A percentile compares a stretch with the other conserved stretches of the same genome.
Evolutionary conservation across 108 stramenopile genomes (phyloP).

Genomic region (Fragilariopsis cylindrus): DNA sequence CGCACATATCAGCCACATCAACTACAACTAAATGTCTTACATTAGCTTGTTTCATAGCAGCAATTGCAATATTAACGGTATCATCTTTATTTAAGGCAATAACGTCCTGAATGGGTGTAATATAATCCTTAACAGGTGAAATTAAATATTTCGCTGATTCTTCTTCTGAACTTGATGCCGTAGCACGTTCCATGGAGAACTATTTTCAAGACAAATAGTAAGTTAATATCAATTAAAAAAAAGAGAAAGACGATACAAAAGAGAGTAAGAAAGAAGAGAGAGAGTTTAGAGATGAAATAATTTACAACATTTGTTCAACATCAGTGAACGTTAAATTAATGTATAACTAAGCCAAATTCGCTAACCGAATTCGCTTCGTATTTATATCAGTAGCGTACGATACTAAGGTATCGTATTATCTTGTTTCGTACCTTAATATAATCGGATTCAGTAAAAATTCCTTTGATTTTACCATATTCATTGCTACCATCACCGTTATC

Average conservation of each 20-base stretch:
- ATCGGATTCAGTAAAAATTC: slow-evolving; percentile 93
- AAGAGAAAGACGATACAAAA: neutral
- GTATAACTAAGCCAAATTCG: no score
- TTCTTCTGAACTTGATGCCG: slow-evolving; percentile 52
- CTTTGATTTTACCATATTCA: slow-evolving; percentile 48
- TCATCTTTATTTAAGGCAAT: slow-evolving; percentile 50
- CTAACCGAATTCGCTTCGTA: no score
- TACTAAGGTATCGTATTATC: neutral
- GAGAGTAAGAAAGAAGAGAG: slow-evolving; percentile 1
- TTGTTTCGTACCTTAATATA: slow-evolving; percentile 66
- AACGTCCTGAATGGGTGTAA: slow-evolving; percentile 64
- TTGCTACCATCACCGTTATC: neutral
- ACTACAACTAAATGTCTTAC: slow-evolving; percentile 74
- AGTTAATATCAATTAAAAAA: neutral
- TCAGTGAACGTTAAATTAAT: no score
- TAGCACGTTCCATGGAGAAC: slow-evolving; percentile 73
- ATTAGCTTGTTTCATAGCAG: slow-evolving; percentile 68
- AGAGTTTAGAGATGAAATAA: neutral
- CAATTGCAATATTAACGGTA: slow-evolving; percentile 77
- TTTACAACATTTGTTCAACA: no score
- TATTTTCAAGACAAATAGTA: slow-evolving; percentile 14
- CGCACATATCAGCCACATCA: neutral
- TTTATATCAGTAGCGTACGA: neutral
- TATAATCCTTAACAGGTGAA: slow-evolving; percentile 64
- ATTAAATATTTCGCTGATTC: slow-evolving; percentile 72